phyloP scores from a whole-genome alignment of 345 rosid genomes.

The Capsella bursapastoris region DNA sequence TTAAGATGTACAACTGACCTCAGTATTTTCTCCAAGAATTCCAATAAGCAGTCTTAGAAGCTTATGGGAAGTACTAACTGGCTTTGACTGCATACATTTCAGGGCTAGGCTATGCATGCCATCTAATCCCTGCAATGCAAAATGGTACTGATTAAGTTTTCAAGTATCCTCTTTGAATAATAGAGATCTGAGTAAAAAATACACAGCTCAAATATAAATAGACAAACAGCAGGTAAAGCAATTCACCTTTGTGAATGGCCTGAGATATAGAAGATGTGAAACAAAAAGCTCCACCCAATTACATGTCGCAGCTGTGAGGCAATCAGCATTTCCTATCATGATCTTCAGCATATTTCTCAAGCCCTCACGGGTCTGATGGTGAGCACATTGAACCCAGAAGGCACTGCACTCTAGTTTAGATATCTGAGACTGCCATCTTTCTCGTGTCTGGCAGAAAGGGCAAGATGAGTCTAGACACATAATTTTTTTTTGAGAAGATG shows the following conservation, averaged over 20 bases:
- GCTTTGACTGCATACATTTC: constrained; percentile 81
- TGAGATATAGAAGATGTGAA: constrained; percentile 78
- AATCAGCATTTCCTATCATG: constrained; percentile 74
- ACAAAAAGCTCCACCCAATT: constrained; percentile 85
- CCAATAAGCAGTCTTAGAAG: constrained; percentile 73
- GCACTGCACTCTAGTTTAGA: constrained; percentile 83
- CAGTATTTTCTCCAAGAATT: constrained; percentile 86
- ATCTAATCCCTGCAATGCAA: constrained; percentile 73
- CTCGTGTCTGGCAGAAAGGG: constrained; percentile 71
- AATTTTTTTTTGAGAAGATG: background rate
- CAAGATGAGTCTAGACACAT: constrained; percentile 21
- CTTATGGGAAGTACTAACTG: constrained; percentile 64
- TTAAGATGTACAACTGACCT: constrained; percentile 55
- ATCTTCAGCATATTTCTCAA: constrained; percentile 85
- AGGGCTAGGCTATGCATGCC: constrained; percentile 86
- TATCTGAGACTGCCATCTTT: constrained; percentile 90
- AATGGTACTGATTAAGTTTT: constrained; percentile 7
- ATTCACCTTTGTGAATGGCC: constrained; percentile 84
- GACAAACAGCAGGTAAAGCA: constrained; percentile 19
- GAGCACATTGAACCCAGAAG: constrained; percentile 90
- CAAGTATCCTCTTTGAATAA: background rate
- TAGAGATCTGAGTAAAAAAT: constrained; percentile 8
- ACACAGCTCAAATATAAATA: constrained; percentile 9
- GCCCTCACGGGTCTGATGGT: constrained; percentile 79
- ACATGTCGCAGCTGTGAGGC: constrained; percentile 64